phyloP scores from a whole-genome alignment of 192 early-diverging fungal genomes.

The Coemansia sp. region DNA sequence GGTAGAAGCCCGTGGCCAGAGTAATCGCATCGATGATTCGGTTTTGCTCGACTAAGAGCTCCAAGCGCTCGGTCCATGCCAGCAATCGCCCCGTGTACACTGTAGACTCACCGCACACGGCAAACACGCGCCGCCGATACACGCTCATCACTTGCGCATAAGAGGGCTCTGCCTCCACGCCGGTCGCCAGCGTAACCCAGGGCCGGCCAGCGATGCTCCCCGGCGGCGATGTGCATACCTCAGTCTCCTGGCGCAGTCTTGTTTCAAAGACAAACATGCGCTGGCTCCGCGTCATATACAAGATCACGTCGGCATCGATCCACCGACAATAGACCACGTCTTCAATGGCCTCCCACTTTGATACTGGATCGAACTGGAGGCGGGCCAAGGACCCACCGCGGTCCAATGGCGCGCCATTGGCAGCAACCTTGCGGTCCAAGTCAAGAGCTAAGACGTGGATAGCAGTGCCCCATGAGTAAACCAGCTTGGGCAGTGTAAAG shows the following conservation, averaged over 20 bases:
- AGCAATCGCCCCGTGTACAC: slow-evolving; percentile 47
- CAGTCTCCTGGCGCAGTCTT: slow-evolving; percentile 30
- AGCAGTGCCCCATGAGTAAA: slow-evolving; percentile 38
- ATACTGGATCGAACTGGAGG: slow-evolving; percentile 21
- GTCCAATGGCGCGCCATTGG: slow-evolving; percentile 33
- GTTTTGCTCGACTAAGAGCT: slow-evolving; percentile 28
- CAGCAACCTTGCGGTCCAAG: slow-evolving; percentile 30
- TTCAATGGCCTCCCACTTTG: slow-evolving; percentile 40
- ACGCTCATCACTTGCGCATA: slow-evolving; percentile 41
- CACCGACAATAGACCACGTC: slow-evolving; percentile 54
- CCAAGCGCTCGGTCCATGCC: slow-evolving; percentile 51
- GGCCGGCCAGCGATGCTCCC: slow-evolving; percentile 36
- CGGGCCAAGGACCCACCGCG: slow-evolving; percentile 4
- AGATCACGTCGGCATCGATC: slow-evolving; percentile 31
- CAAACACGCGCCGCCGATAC: slow-evolving; percentile 41
- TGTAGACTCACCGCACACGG: slow-evolving; percentile 28
- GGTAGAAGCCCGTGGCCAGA: slow-evolving; percentile 45
- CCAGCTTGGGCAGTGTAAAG: slow-evolving; percentile 29
- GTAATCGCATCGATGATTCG: slow-evolving; percentile 44
- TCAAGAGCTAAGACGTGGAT: slow-evolving; percentile 22
- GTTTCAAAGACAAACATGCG: slow-evolving; percentile 51
- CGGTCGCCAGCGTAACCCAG: slow-evolving; percentile 54
- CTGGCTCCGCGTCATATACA: slow-evolving; percentile 53
- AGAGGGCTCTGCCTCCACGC: slow-evolving; percentile 51
- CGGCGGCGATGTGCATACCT: slow-evolving; percentile 39